These are phyloP conservation scores for Aspergillus sojae DNA, from an alignment of 2,329 filamentous ascomycete species.

Conservation along the genomic window DNA sequence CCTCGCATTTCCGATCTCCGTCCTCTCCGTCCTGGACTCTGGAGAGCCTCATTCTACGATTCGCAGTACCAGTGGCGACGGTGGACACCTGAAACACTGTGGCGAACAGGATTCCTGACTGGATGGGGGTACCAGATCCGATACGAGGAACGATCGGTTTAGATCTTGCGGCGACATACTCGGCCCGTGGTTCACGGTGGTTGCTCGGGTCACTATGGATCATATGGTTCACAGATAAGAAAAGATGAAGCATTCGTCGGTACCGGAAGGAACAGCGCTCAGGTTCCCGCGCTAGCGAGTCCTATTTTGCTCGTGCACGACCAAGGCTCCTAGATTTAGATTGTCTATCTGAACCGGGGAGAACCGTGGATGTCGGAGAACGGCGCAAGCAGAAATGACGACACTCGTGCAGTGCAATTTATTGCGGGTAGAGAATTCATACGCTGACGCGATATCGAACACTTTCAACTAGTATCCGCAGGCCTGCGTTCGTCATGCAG, in stretches of 20 bases:
- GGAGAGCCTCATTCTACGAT: neutral
- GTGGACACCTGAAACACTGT: slow-evolving; percentile 1
- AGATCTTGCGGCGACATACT: slow-evolving; percentile 1
- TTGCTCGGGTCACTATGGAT: neutral
- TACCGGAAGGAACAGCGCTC: neutral
- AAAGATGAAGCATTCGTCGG: neutral
- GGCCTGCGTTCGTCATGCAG: neutral
- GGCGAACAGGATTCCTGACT: neutral
- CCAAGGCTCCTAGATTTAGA: neutral
- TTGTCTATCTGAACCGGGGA: neutral
- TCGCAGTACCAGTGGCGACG: neutral
- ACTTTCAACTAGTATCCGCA: too few relatives aligned
- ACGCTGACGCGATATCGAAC: neutral
- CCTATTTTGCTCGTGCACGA: neutral
- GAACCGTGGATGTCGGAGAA: neutral
- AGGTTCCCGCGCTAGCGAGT: neutral
- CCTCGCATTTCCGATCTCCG: neutral
- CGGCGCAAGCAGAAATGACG: neutral
- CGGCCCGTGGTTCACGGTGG: neutral
- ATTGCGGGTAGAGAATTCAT: neutral
- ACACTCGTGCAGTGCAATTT: neutral
- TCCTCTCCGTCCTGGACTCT: neutral
- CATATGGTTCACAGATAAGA: neutral
- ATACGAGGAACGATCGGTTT: neutral
- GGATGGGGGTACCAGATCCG: neutral